Base-by-base conservation (phyloP, 257 asterid genomes). In the Rubia yunnanensis region DNA sequence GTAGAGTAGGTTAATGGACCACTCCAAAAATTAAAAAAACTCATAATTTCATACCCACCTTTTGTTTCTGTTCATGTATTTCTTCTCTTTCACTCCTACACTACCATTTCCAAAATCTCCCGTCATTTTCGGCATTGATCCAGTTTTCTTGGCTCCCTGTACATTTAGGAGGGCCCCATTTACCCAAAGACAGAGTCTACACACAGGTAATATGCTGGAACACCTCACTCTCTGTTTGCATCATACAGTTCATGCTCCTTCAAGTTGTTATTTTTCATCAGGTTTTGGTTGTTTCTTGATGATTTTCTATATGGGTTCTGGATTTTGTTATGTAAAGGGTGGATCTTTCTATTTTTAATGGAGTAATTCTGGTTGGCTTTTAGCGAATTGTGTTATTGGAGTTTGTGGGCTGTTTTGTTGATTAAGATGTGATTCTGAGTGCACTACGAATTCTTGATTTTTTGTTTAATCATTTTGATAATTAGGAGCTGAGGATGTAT, bases 31-130 rank as follows among this genome's bases (percentile, higher is more conserved):
- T 27, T 28, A 56, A n/a, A 20, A 2, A 20, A 52, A 20, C 24
- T 22, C 20, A 9, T 23, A 6, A 44, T 11, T 48, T 49, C 39
- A 32, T 24, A 44, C 53, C 70, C 22, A 23, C 61, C 56, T 46
- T 44, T 57, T 65, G 56, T 72, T 50, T 9, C 27, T 20, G 26
- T 62, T 28, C 36, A 2, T 46, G 62, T 72, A 72, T 72, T 65
- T 72, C 71, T 72, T 65, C 71, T 34, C 46, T 72, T 27, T 57
- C 71, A 58, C 71, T 72, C 63, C 31, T 72, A 10, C 28, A 27
- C 58, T 50, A 26, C 62, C 67, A 46, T 65, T 50, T 5, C 63
- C 1, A 35, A 65, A 50, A 34, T 53, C 63, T 65, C 48, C 68
- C 61, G 52, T 72, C 68, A 50, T 27, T 66, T 22, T 35, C 34